Percentiles rank a stretch among this genome's conserved stretches.
These are phyloP conservation scores for Boletellus ananas DNA, from an alignment of 768 basidiomycete species.

Conservation along the genomic window DNA sequence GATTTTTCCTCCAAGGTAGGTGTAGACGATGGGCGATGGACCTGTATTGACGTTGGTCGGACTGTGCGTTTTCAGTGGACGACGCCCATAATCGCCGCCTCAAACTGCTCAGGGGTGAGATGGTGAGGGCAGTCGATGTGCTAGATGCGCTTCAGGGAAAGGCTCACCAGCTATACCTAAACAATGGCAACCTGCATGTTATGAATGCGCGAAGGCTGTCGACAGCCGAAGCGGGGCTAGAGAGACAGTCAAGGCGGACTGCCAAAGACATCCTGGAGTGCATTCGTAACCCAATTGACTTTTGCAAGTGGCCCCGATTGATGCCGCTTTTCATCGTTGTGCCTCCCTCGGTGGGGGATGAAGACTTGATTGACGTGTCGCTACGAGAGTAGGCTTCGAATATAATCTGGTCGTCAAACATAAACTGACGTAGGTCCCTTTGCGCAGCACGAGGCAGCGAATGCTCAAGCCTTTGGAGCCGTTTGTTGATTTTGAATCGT, in stretches of 20 bases:
- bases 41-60: not conserved
- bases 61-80: conserved; percentile 19
- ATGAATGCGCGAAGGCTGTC: not conserved
- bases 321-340: too few species aligned
- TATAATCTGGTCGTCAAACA: not conserved
- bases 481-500: conserved; percentile 1
- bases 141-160: conserved; percentile 16
- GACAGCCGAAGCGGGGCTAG: not conserved
- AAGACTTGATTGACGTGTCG: conserved; percentile 17
- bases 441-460: conserved; percentile 3
- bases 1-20: conserved; percentile 33
- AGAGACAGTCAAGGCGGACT: not conserved
- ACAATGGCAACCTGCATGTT: conserved; percentile 3
- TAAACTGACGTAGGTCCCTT: not conserved
- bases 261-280: not conserved
- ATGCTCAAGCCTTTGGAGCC: not conserved
- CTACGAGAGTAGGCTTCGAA: conserved; percentile 8
- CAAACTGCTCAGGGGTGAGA: conserved; percentile 26
- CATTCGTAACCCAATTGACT: not conserved
- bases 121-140: conserved; percentile 23
- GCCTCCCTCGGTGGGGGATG: conserved; percentile 1
- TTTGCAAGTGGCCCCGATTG: not conserved
- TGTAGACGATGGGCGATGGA: not conserved
- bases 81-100: conserved; percentile 30
- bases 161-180: conserved; percentile 15